Percentiles rank a stretch among this genome's conserved stretches.
These are phyloP conservation scores for Protea cynaroides DNA, from an alignment of 164 flowering plant genomes.

Conservation along the genomic window DNA sequence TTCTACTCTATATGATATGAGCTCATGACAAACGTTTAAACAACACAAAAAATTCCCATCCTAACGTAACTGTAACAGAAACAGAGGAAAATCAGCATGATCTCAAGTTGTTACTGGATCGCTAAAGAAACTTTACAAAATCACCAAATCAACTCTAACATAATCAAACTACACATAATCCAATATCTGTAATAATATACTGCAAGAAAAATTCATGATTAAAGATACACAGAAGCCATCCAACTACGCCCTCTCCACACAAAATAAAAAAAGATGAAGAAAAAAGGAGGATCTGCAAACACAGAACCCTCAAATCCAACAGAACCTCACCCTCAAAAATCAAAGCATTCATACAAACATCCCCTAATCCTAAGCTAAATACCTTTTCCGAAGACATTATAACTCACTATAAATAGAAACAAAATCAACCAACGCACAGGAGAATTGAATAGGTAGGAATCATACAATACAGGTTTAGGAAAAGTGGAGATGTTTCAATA, in stretches of 20 bases:
- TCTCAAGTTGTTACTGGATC: not conserved
- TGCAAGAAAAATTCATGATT: not conserved
- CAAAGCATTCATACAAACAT: not conserved
- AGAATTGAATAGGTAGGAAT: no score
- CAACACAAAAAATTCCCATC: no score
- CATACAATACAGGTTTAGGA: no score
- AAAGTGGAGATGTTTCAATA: no score
- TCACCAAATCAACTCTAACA: not conserved
- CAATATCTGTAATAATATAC: no score
- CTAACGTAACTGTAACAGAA: not conserved
- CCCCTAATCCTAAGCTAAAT: not conserved
- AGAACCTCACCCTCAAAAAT: not conserved
- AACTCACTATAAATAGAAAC: no score
- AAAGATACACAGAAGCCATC: no score
- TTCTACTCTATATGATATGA: no score
- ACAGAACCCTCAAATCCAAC: not conserved
- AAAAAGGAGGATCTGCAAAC: not conserved
- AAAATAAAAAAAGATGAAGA: no score
- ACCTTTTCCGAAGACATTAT: not conserved
- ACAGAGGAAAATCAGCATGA: not conserved
- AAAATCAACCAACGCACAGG: not conserved
- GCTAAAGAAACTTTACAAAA: not conserved
- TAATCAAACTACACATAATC: not conserved
- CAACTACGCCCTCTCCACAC: not conserved
- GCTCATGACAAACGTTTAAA: no score